Evolutionary conservation across 352 stramenopile species (phyloP), one percentile per base, ranked within the genome.

Genomic region (Pythium insidiosum): DNA sequence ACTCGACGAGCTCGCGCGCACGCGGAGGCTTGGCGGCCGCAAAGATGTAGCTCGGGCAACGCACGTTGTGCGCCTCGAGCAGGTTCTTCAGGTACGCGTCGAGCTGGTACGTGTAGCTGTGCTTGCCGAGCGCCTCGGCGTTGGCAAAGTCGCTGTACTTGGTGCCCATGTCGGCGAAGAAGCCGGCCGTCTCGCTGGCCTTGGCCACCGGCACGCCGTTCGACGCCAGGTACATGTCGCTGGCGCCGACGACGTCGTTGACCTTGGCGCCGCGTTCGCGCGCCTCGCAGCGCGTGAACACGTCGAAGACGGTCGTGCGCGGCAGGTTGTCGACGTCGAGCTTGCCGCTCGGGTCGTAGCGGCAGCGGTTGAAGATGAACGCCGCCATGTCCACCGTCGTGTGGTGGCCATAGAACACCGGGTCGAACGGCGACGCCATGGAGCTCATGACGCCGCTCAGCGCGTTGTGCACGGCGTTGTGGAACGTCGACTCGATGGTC

Each of bases 41-140:
- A 20, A 43, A 56, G 16, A 56, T 26, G n/a, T 54, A 59, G 4
- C 34, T 31, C 1, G 51, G 51, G n/a, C 51, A 59, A 18, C 16
- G 23, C 3, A 59, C 39, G 15, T 43, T 49, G 38, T 59, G 20
- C 24, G 20, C 7, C 38, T 26, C 24, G 9, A 44, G 24, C 13
- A 44, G 15, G 9, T 9, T 33, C 24, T 29, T 31, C 9, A 44
- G 13, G 22, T 30, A 44, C 21, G 20, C 6, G 16, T 44, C 38
- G 9, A 44, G 15, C 18, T 31, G 6, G 38, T 44, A 44, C 38
- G 21, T 16, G 38, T 33, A 44, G 21, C 38, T 44, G 21, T 20
- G 34, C 34, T 12, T 6, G 9, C 34, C 34, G 34, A 39, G 34
- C 6, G 6, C 16, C 13, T 44, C 21, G 21, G 38, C 38, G 24